These are phyloP conservation scores for Lignosus rhinocerotis DNA, from an alignment of 1,284 basidiomycete genomes.

Conservation along the genomic window DNA sequence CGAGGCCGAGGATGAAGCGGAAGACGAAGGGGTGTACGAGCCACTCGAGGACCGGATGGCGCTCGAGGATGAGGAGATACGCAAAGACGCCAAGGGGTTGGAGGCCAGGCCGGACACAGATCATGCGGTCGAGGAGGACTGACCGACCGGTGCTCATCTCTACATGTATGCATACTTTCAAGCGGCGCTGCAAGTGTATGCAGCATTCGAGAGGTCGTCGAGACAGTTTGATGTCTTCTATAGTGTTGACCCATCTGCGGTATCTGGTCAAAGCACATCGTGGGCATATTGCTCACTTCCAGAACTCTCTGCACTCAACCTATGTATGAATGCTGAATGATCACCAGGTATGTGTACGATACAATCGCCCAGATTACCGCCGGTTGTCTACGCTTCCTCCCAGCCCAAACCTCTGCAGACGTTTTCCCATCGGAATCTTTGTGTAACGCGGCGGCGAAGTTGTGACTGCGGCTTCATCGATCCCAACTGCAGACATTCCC, in stretches of 20 bases:
- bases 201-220: no score
- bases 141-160: background rate
- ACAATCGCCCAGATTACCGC: background rate
- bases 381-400: background rate
- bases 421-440: conserved; percentile 21
- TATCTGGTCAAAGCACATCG: background rate
- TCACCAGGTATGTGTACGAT: no score
- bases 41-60: conserved; percentile 26
- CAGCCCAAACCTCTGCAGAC: conserved; percentile 11
- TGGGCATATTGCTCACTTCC: background rate
- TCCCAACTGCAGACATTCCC: background rate
- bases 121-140: background rate
- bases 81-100: conserved; percentile 20
- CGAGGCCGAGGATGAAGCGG: conserved; percentile 23
- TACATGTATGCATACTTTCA: background rate
- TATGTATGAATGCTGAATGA: no score
- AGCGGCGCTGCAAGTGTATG: no score
- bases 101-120: conserved; percentile 3
- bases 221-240: background rate
- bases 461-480: background rate
- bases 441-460: background rate
- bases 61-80: conserved; percentile 26
- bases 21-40: conserved; percentile 21
- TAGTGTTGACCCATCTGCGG: background rate
- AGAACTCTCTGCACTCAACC: no score